A percentile compares a stretch with the other conserved stretches of the same genome.
These are phyloP conservation scores for Ophiocordyceps sinensis DNA, from an alignment of 2,329 filamentous ascomycete species.

Conservation along the genomic window DNA sequence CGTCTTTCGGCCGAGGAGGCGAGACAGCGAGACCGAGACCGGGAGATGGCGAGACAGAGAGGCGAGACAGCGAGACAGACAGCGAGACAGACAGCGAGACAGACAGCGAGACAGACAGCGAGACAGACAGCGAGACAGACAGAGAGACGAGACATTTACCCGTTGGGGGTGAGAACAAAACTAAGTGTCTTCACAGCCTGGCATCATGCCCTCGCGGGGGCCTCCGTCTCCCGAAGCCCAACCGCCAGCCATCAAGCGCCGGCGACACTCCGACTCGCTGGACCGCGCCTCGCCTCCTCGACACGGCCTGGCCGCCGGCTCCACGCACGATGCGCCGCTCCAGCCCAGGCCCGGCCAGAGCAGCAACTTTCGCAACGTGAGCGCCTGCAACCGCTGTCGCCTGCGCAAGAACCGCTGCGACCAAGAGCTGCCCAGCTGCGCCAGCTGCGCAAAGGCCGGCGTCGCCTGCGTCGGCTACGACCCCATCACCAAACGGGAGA, in stretches of 20 bases:
- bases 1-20: too few species aligned
- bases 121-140: too few species aligned
- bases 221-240: conserved; percentile 35
- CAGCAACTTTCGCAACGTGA: conserved; percentile 71
- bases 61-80: too few species aligned
- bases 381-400: conserved; percentile 85
- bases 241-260: conserved; percentile 40
- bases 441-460: conserved; percentile 82
- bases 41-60: too few species aligned
- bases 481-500: conserved; percentile 90
- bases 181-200: too few species aligned
- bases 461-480: conserved; percentile 92
- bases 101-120: too few species aligned
- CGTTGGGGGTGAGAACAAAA: too few species aligned
- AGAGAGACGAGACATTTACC: too few species aligned
- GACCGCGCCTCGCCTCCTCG: conserved; percentile 28
- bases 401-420: conserved; percentile 91
- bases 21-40: too few species aligned
- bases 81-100: too few species aligned
- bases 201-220: conserved; percentile 28
- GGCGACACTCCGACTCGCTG: conserved; percentile 31
- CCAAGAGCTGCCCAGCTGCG: conserved; percentile 80
- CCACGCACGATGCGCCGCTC: conserved; percentile 16
- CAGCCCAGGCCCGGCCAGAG: conserved; percentile 36
- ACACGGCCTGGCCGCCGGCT: conserved; percentile 13